These are phyloP conservation scores for Gaertneriomyces semiglobifer DNA, from an alignment of 192 early-diverging fungal genomes.

Conservation along the genomic window DNA sequence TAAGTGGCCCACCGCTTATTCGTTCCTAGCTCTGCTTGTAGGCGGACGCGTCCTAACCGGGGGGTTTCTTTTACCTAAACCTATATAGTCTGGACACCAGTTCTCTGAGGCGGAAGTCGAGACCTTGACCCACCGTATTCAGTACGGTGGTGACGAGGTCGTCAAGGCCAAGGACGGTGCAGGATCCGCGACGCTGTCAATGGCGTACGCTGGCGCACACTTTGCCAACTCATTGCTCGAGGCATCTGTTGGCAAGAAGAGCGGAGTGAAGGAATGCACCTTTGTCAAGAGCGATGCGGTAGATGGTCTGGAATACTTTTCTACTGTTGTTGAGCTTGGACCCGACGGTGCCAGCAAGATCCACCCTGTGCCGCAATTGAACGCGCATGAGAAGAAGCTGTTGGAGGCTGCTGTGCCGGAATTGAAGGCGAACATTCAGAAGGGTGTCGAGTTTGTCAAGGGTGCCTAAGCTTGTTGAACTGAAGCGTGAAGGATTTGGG, in stretches of 20 bases:
- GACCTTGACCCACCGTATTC: slow-evolving; percentile 58
- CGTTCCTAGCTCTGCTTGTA: not conserved
- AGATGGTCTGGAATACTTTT: slow-evolving; percentile 56
- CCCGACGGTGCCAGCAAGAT: slow-evolving; percentile 53
- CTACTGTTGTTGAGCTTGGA: slow-evolving; percentile 57
- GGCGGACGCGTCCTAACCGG: not conserved
- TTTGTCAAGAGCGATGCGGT: slow-evolving; percentile 48
- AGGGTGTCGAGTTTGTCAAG: slow-evolving; percentile 78
- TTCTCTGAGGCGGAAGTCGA: slow-evolving; percentile 55
- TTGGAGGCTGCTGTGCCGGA: slow-evolving; percentile 53
- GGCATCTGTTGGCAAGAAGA: slow-evolving; percentile 50
- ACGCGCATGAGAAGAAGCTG: slow-evolving; percentile 55
- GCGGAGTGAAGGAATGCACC: slow-evolving; percentile 58
- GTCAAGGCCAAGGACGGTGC: slow-evolving; percentile 66
- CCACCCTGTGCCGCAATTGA: slow-evolving; percentile 49
- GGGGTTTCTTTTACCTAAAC: not conserved
- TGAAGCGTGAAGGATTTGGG: not conserved
- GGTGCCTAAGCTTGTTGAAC: slow-evolving; percentile 18
- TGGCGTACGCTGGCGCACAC: slow-evolving; percentile 61
- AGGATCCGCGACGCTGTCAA: slow-evolving; percentile 59
- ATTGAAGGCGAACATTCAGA: slow-evolving; percentile 61
- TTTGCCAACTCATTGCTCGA: slow-evolving; percentile 56
- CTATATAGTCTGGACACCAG: slow-evolving; percentile 35
- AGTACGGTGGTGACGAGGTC: slow-evolving; percentile 68
- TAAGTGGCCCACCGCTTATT: slow-evolving; percentile 26